These are phyloP conservation scores for Colletotrichum sp. DNA, from an alignment of 2,329 filamentous ascomycete species.

Conservation along the genomic window DNA sequence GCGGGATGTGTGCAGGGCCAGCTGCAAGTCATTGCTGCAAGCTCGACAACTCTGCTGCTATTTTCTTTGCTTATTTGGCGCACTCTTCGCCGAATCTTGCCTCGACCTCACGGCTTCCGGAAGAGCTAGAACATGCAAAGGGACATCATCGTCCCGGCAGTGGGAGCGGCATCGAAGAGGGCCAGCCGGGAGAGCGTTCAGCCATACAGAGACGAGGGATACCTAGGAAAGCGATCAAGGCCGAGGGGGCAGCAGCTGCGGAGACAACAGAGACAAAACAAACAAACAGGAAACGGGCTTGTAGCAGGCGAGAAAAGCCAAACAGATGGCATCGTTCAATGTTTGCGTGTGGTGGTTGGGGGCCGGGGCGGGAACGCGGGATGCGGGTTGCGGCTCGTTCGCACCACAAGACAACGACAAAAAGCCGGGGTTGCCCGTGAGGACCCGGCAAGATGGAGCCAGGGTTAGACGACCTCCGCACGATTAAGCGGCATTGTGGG, in stretches of 20 bases:
- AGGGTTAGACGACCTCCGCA: slow-evolving; percentile 13
- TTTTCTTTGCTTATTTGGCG: background rate
- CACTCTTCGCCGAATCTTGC: background rate
- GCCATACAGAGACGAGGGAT: background rate
- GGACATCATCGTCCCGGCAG: background rate
- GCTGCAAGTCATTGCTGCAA: slow-evolving; percentile 1
- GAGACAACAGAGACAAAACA: background rate
- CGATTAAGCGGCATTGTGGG: slow-evolving; percentile 16
- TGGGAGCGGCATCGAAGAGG: background rate
- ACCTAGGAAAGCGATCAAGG: background rate
- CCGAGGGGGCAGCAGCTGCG: background rate
- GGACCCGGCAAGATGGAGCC: slow-evolving; percentile 12
- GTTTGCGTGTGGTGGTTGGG: background rate
- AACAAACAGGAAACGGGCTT: background rate
- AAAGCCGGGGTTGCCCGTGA: background rate
- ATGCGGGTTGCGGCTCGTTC: background rate
- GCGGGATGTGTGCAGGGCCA: background rate
- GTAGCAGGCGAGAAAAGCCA: background rate
- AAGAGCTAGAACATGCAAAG: background rate
- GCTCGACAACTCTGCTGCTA: background rate
- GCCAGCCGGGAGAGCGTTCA: background rate
- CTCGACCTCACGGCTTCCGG: background rate
- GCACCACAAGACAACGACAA: background rate
- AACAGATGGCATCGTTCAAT: background rate
- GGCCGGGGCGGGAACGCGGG: background rate